Base-by-base conservation (phyloP, 2,329 filamentous ascomycete genomes). In the Dothideomycetes sp. region DNA sequence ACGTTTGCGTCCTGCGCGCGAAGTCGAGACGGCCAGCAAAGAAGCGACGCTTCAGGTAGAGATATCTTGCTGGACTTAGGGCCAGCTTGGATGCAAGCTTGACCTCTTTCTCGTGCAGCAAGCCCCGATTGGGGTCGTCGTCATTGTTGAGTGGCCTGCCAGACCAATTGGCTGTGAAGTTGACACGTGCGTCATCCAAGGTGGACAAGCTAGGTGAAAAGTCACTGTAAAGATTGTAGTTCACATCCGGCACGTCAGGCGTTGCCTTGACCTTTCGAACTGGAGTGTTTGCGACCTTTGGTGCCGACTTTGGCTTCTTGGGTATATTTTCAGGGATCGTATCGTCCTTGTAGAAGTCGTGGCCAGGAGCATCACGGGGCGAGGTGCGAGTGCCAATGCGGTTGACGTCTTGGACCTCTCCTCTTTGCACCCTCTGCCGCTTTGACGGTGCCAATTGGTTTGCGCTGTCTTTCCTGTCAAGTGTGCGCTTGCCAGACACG, bases 31-130 rank as follows among this genome's bases (percentile, higher is more conserved):
- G 77, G 36, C 78, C 77, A 40, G 81, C 69, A 59, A 96, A 96
- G 55, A 96, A 89, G 44, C 87, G 81, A 43, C 89, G 80, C 71
- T 95, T 96, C 68, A 84, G 91, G 44, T 84, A 88, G 17, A 96
- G 72, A 55, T 95, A 96, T 10, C 83, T 89, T 14, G 84, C 84
- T 58, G 84, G 89, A 48, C 84, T 84, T 24, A 96, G 75, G 40
- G 87, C 78, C 19, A 95, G 72, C 36, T 79, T 84, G 34, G 82
- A 77, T 9, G 87, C 87, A 19, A 94, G 70, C 14, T 69, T 66
- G 19, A 88, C 55, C 63, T 96, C 89, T 45, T 87, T 81, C 4
- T 78, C 73, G 56, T 91, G 84, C 31, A 95, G 75, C 30, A 85
- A 66, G 41, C 77, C 58, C 17, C 72, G 69, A 51, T 88, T 70